These are phyloP conservation scores for Phylloporus scabripes DNA, from an alignment of 768 basidiomycete genomes.

Conservation along the genomic window DNA sequence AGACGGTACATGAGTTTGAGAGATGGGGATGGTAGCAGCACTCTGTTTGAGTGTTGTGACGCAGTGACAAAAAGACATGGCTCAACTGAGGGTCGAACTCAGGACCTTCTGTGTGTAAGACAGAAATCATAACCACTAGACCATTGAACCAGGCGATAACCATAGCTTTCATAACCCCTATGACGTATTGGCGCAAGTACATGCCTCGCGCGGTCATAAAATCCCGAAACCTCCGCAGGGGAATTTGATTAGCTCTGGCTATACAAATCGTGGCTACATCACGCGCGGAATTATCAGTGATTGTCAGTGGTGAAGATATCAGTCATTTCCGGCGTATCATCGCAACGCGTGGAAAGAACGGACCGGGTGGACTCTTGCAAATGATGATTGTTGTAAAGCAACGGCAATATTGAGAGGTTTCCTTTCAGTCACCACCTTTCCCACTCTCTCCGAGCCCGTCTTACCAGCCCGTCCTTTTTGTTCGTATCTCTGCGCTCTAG, in stretches of 20 bases:
- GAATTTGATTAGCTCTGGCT: background rate
- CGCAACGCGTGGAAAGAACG: slow-evolving; percentile 12
- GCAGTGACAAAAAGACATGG: slow-evolving; percentile 31
- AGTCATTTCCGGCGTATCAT: background rate
- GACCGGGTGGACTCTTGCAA: background rate
- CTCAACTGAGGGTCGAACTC: slow-evolving; percentile 40
- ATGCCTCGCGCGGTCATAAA: no score
- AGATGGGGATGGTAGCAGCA: background rate
- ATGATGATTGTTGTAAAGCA: slow-evolving; percentile 8
- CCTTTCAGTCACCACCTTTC: slow-evolving; percentile 1
- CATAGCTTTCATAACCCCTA: accelerated
- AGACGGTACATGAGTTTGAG: no score
- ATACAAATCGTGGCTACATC: background rate
- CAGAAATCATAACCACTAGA: slow-evolving; percentile 58
- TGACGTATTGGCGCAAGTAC: background rate
- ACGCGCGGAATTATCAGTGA: background rate
- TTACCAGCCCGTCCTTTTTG: background rate
- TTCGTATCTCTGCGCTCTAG: background rate
- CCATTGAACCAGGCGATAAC: slow-evolving; percentile 40
- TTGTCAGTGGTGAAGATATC: background rate
- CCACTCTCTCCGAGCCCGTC: background rate
- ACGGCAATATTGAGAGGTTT: background rate
- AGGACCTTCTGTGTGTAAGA: slow-evolving; percentile 42
- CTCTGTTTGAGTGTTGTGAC: background rate
- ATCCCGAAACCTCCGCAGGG: background rate